Evolutionary conservation across 352 stramenopile genomes (phyloP).

Genomic region (Nothophytophthora sp.): DNA sequence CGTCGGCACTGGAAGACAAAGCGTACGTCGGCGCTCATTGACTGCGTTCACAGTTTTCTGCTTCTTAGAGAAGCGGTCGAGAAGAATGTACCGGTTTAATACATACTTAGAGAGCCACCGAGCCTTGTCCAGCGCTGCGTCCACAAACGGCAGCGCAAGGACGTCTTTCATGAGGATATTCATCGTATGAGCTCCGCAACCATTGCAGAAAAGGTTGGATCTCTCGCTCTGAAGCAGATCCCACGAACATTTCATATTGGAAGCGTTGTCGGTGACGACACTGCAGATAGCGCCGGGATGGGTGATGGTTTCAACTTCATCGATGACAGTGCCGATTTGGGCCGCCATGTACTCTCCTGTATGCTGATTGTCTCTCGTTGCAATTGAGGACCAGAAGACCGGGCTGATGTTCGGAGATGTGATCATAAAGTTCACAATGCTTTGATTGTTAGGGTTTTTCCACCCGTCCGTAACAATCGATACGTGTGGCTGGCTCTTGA

Average conservation of each 20-base stretch:
- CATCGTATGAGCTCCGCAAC: conserved; percentile 4
- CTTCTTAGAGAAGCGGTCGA: conserved; percentile 3
- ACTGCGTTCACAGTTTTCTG: background rate
- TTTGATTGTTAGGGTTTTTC: conserved; percentile 17
- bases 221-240: background rate
- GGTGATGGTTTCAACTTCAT: conserved; percentile 1
- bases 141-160: background rate
- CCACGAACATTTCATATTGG: conserved; percentile 8
- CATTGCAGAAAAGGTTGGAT: background rate
- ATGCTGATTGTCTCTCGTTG: conserved; percentile 1
- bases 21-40: background rate
- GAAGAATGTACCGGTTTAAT: background rate
- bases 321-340: background rate
- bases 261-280: conserved; percentile 5
- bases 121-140: background rate
- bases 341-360: conserved; percentile 6
- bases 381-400: conserved; percentile 11
- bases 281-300: background rate
- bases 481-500: background rate
- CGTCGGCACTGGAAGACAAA: conserved; percentile 1
- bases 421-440: conserved; percentile 13
- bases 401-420: conserved; percentile 8
- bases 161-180: conserved; percentile 9
- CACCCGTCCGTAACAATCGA: conserved; percentile 11
- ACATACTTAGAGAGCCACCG: conserved; percentile 11